Conservation (phyloP, 2,329 filamentous ascomycete genomes). For the Sclerotinia glacialis region DNA sequence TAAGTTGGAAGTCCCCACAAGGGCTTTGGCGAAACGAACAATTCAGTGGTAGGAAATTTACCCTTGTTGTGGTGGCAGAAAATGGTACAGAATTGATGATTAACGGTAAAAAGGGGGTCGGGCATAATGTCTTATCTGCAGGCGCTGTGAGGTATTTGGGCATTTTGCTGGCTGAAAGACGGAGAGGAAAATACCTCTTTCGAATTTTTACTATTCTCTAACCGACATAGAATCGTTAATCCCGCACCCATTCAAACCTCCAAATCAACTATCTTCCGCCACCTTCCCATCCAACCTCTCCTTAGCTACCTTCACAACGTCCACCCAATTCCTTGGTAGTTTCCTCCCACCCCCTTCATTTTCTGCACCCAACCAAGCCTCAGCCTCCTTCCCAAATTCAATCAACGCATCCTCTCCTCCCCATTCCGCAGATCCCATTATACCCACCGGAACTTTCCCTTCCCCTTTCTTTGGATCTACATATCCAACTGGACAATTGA, state of each 20-base stretch:
- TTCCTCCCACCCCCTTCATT: conserved; percentile 49
- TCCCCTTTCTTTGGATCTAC: conserved; percentile 44
- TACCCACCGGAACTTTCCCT: conserved; percentile 58
- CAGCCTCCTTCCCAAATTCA: conserved; percentile 56
- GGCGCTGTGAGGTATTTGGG: too few relatives aligned
- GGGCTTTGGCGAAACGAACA: too few relatives aligned
- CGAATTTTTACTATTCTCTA: background rate
- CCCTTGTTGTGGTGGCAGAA: too few relatives aligned
- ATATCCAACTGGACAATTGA: conserved; percentile 75
- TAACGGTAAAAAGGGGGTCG: too few relatives aligned
- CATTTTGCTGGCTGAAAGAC: background rate
- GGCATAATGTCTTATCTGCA: too few relatives aligned
- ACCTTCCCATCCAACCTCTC: conserved; percentile 53
- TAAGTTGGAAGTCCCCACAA: too few relatives aligned
- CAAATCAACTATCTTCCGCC: conserved; percentile 29
- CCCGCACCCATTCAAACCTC: background rate
- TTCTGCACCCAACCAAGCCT: conserved; percentile 52
- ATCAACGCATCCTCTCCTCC: conserved; percentile 62
- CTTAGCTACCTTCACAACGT: conserved; percentile 49
- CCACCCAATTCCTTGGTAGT: conserved; percentile 55
- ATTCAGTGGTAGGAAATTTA: too few relatives aligned
- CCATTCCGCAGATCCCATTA: conserved; percentile 67
- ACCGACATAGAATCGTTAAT: background rate
- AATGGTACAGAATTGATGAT: too few relatives aligned
- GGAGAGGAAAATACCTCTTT: background rate